Percentiles rank a stretch among this genome's conserved stretches.
phyloP scores from a whole-genome alignment of 306 rosid genomes.

The Ziziphus jujuba region DNA sequence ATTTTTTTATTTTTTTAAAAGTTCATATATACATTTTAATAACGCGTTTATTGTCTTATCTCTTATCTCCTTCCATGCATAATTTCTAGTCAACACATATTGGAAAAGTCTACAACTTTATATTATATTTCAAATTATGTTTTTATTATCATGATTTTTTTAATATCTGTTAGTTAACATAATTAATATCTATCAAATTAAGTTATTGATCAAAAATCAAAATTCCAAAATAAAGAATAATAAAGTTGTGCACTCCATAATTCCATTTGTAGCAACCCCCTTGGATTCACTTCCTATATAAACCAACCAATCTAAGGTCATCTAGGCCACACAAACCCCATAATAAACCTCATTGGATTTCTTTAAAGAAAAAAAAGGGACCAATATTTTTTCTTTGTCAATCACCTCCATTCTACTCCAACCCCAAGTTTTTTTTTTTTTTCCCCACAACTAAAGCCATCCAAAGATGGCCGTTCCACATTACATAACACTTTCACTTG shows the following conservation, averaged over 20 bases:
- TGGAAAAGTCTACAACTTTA: background rate
- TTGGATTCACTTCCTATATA: conserved; percentile 15
- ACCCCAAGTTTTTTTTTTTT: too few species aligned
- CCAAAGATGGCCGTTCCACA: conserved; percentile 23
- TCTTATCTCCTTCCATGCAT: background rate
- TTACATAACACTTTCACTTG: conserved; percentile 9
- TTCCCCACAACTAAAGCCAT: background rate
- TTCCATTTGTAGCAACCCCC: background rate
- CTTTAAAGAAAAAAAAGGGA: background rate
- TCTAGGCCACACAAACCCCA: conserved; percentile 5
- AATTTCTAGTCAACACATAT: background rate
- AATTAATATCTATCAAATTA: too few species aligned
- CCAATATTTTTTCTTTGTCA: background rate
- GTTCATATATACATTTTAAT: background rate
- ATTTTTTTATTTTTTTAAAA: too few species aligned
- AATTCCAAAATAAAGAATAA: background rate
- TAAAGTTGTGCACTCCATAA: background rate
- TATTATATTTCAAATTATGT: background rate
- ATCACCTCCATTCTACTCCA: background rate
- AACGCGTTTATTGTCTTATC: background rate
- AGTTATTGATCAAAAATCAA: background rate
- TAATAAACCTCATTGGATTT: background rate
- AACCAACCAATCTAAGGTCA: conserved; percentile 11
- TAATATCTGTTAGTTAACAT: too few species aligned
- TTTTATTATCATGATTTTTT: background rate